Evolutionary conservation across 306 rosid species (phyloP).

Genomic region (Malus fusca): DNA sequence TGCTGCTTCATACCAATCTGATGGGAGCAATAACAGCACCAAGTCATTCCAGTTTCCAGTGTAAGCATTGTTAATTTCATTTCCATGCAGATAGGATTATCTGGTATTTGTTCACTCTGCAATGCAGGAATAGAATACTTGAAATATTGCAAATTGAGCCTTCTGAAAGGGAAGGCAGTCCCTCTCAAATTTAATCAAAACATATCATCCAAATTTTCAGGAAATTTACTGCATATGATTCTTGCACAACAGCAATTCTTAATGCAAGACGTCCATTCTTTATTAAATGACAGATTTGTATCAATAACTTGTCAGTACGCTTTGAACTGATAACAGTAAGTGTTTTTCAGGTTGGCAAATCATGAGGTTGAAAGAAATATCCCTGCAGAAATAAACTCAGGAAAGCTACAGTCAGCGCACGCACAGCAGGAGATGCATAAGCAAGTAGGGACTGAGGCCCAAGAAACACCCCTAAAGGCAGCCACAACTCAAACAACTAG

Average conservation of each 20-base stretch:
- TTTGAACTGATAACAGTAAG: background rate
- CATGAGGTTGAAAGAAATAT: conserved; percentile 30
- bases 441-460: background rate
- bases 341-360: conserved; percentile 30
- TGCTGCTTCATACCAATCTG: conserved; percentile 12
- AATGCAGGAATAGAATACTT: background rate
- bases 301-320: background rate
- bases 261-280: background rate
- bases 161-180: background rate
- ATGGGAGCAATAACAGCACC: conserved; percentile 28
- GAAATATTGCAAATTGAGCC: background rate
- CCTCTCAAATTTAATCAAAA: background rate
- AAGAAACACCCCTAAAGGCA: background rate
- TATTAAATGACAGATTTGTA: background rate
- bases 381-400: conserved; percentile 12
- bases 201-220: no score
- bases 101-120: background rate
- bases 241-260: background rate
- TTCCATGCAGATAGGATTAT: background rate
- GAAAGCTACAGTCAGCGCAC: conserved; percentile 11
- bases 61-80: conserved; percentile 21
- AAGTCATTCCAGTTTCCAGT: conserved; percentile 57
- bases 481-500: background rate
- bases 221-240: no score
- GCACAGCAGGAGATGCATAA: conserved; percentile 3